Percentiles rank a stretch among this genome's conserved stretches.
These are phyloP conservation scores for Trichophyton mentagrophytes DNA, from an alignment of 2,329 filamentous ascomycete species.

Conservation along the genomic window DNA sequence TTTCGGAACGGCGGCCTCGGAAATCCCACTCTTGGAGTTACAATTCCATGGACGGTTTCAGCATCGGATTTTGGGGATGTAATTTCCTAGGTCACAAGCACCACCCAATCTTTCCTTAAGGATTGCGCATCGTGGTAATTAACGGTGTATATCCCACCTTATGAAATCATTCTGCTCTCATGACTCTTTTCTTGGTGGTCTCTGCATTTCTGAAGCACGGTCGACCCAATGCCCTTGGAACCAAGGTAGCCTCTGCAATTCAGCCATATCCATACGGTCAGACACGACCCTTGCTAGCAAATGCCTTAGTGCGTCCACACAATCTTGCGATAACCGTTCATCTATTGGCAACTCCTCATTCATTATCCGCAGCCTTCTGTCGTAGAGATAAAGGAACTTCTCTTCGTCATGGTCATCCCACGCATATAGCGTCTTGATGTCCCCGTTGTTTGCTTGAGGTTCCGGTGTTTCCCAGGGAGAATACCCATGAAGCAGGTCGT, in stretches of 20 bases:
- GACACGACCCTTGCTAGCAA: slow-evolving; percentile 17
- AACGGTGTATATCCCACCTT: neutral
- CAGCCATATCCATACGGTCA: slow-evolving; percentile 17
- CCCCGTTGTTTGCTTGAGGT: slow-evolving; percentile 5
- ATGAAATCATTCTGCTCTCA: neutral
- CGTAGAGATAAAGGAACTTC: slow-evolving; percentile 3
- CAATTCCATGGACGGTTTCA: no score
- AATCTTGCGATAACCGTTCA: slow-evolving; percentile 22
- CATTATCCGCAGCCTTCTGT: slow-evolving; percentile 17
- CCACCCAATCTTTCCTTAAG: neutral
- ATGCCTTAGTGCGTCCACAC: slow-evolving; percentile 19
- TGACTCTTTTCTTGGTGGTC: neutral
- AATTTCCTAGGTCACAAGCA: no score
- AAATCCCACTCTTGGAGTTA: no score
- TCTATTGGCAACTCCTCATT: slow-evolving; percentile 18
- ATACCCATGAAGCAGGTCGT: slow-evolving; percentile 23
- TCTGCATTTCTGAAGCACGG: slow-evolving; percentile 4
- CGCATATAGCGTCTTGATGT: slow-evolving; percentile 4
- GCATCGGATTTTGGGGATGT: no score
- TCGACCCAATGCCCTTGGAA: slow-evolving; percentile 17
- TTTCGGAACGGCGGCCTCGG: no score
- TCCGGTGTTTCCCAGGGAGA: slow-evolving; percentile 22
- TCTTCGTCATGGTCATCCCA: neutral
- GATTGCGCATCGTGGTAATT: neutral
- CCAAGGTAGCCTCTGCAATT: slow-evolving; percentile 19